phyloP scores from a whole-genome alignment of 768 basidiomycete species.

The Roridomyces roridus region DNA sequence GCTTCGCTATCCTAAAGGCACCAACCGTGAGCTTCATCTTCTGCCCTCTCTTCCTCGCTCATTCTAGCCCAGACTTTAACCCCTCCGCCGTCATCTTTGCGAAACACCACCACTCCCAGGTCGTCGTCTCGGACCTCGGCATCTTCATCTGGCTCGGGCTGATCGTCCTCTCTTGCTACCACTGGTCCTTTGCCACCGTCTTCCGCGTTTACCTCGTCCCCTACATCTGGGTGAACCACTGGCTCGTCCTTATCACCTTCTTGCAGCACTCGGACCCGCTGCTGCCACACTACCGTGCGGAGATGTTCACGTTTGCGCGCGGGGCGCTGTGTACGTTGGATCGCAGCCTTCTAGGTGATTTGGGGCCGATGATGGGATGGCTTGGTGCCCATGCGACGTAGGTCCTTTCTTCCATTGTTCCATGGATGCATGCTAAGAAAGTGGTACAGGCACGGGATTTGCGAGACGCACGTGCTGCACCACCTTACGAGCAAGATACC shows the following conservation, averaged over 20 bases:
- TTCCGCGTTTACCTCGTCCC: constrained; percentile 84
- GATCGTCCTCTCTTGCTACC: constrained; percentile 58
- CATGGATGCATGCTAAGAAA: not conserved
- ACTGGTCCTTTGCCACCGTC: constrained; percentile 72
- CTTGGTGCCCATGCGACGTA: constrained; percentile 56
- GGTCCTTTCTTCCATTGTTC: not conserved
- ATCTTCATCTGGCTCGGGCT: constrained; percentile 73
- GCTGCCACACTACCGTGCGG: constrained; percentile 61
- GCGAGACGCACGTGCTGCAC: constrained; percentile 67
- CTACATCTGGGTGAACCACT: constrained; percentile 69
- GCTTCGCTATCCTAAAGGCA: constrained; percentile 73
- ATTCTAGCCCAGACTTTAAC: constrained; percentile 63
- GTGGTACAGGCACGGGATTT: constrained; percentile 53
- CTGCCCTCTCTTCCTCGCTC: not conserved
- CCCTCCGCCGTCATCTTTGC: constrained; percentile 84
- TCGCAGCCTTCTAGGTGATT: constrained; percentile 55
- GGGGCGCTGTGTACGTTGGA: constrained; percentile 65
- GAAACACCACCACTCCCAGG: constrained; percentile 74
- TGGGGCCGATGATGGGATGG: constrained; percentile 58
- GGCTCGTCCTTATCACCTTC: constrained; percentile 58
- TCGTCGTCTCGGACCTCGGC: constrained; percentile 86
- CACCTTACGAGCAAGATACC: constrained; percentile 72
- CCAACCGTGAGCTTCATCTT: constrained; percentile 69
- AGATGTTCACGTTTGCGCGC: constrained; percentile 58
- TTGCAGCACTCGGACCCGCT: constrained; percentile 68